Evolutionary conservation across 2,329 filamentous ascomycete genomes (phyloP).

Genomic region (Zymoseptoria pseudotritici): DNA sequence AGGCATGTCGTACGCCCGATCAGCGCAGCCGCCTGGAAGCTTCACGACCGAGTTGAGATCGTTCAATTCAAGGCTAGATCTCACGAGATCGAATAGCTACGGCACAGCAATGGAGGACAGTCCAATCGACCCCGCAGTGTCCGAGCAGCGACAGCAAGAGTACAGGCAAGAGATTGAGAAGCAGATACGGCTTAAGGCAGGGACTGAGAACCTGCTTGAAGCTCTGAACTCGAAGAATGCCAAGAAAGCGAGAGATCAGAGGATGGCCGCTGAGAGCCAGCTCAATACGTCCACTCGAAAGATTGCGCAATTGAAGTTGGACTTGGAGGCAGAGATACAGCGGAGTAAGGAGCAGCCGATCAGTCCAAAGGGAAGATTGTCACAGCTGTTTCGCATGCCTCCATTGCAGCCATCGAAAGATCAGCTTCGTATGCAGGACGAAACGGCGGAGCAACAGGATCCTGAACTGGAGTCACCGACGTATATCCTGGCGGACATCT

Average conservation of each 20-base stretch:
- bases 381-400: slow-evolving; percentile 51
- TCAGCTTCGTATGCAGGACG: slow-evolving; percentile 29
- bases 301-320: slow-evolving; percentile 51
- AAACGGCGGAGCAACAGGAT: slow-evolving; percentile 55
- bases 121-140: slow-evolving; percentile 46
- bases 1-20: slow-evolving; percentile 59
- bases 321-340: slow-evolving; percentile 54
- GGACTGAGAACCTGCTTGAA: slow-evolving; percentile 95
- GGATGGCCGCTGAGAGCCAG: slow-evolving; percentile 62
- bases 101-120: slow-evolving; percentile 48
- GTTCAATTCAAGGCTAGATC: slow-evolving; percentile 57
- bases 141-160: slow-evolving; percentile 66
- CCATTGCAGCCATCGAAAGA: slow-evolving; percentile 46
- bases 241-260: slow-evolving; percentile 76
- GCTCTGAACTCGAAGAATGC: slow-evolving; percentile 89
- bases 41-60: slow-evolving; percentile 84
- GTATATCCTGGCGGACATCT: slow-evolving; percentile 78
- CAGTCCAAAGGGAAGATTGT: slow-evolving; percentile 42
- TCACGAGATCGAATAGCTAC: slow-evolving; percentile 51
- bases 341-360: slow-evolving; percentile 47
- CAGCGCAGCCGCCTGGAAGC: slow-evolving; percentile 66
- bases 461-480: slow-evolving; percentile 78
- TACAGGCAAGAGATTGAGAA: slow-evolving; percentile 83
- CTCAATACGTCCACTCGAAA: slow-evolving; percentile 78
- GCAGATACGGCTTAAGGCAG: slow-evolving; percentile 95